Percentiles rank a stretch among this genome's conserved stretches.
Conservation (phyloP, 345 rosid genomes). For the Ceriops decandra region DNA sequence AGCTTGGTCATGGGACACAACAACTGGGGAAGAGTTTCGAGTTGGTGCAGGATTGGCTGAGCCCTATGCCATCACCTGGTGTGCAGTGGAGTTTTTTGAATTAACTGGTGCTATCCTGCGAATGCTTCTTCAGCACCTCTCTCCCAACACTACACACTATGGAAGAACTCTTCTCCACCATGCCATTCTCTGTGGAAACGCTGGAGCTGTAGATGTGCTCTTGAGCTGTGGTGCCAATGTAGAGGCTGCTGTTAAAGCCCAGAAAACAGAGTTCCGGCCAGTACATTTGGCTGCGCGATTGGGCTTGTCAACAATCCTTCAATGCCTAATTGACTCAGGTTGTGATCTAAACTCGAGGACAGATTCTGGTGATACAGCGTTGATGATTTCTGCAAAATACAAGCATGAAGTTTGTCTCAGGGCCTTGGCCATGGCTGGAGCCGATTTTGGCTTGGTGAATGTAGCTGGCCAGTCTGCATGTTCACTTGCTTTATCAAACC, state of each 20-base stretch:
- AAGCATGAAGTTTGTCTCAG: conserved; percentile 56
- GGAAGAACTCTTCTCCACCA: conserved; percentile 95
- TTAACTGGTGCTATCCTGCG: conserved; percentile 63
- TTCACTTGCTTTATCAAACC: conserved; percentile 49
- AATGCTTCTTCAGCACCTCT: conserved; percentile 52
- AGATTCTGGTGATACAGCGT: conserved; percentile 69
- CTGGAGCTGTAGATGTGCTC: conserved; percentile 66
- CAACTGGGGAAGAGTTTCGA: conserved; percentile 83
- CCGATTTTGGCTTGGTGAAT: conserved; percentile 77
- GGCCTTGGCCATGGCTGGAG: conserved; percentile 66
- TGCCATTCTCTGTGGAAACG: conserved; percentile 78
- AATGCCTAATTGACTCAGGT: conserved; percentile 54
- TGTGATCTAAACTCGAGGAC: conserved; percentile 72
- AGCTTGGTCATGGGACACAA: conserved; percentile 94
- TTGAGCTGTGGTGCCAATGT: conserved; percentile 54
- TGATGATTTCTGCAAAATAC: conserved; percentile 61
- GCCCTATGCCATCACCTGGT: conserved; percentile 83
- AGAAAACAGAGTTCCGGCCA: conserved; percentile 55
- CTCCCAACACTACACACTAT: conserved; percentile 44
- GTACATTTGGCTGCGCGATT: conserved; percentile 78
- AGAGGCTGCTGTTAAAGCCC: conserved; percentile 53
- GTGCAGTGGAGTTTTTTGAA: conserved; percentile 93
- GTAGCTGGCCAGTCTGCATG: conserved; percentile 42
- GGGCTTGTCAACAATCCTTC: conserved; percentile 50
- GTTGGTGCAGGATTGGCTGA: conserved; percentile 98